Evolutionary conservation across 352 stramenopile species (phyloP).

Genomic region (Pythium vanterpoolii): DNA sequence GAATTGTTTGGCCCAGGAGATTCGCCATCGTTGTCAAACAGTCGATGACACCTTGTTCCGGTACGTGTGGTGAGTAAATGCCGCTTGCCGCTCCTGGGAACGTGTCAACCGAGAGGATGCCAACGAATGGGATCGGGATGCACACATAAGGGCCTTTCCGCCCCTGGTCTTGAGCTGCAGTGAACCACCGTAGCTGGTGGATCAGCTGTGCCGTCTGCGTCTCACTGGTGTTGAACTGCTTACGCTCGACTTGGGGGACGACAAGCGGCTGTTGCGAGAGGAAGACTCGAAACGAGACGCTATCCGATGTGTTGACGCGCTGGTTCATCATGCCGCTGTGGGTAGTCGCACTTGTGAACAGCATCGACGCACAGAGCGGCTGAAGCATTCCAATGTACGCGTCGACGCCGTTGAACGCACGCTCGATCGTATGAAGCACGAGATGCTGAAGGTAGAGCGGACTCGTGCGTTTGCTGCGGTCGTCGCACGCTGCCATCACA

Average conservation of each 20-base stretch:
- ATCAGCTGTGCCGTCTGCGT: neutral
- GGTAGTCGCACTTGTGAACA: slow-evolving; percentile 47
- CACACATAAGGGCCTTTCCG: slow-evolving; percentile 48
- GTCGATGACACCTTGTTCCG: slow-evolving; percentile 53
- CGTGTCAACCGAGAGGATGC: slow-evolving; percentile 56
- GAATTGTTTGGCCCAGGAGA: slow-evolving; percentile 44
- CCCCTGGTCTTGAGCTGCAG: slow-evolving; percentile 13
- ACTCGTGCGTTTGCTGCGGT: slow-evolving; percentile 15
- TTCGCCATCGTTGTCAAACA: slow-evolving; percentile 49
- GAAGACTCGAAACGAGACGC: slow-evolving; percentile 54
- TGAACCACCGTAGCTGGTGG: slow-evolving; percentile 15
- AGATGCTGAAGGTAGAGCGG: slow-evolving; percentile 42
- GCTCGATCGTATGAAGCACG: slow-evolving; percentile 48
- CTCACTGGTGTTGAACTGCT: slow-evolving; percentile 20
- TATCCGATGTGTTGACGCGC: slow-evolving; percentile 33
- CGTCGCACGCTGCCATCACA: slow-evolving; percentile 53
- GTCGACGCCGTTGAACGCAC: slow-evolving; percentile 54
- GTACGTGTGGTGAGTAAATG: slow-evolving; percentile 37
- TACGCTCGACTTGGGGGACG: slow-evolving; percentile 40
- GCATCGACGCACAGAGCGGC: slow-evolving; percentile 44
- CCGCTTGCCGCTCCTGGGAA: slow-evolving; percentile 60
- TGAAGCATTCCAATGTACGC: slow-evolving; percentile 61
- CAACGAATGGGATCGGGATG: slow-evolving; percentile 69
- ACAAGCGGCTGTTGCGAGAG: slow-evolving; percentile 42
- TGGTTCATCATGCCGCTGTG: slow-evolving; percentile 51